These are phyloP conservation scores for Verruconis gallopava DNA, from an alignment of 2,329 filamentous ascomycete genomes.

Conservation along the genomic window DNA sequence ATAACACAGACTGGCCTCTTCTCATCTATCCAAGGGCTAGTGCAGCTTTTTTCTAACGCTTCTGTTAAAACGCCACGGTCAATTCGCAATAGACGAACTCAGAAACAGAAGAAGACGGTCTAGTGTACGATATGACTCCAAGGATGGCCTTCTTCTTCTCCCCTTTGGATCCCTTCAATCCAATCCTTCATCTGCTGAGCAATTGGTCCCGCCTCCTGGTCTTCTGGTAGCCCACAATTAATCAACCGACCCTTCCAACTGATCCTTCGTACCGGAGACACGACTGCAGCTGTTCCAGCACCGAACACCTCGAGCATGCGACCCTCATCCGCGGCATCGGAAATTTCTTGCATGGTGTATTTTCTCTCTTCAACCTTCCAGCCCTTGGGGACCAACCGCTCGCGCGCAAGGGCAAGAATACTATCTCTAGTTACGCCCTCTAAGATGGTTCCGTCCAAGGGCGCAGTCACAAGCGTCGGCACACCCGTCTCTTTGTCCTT, in stretches of 20 bases:
- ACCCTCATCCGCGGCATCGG: conserved; percentile 70
- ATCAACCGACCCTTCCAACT: conserved; percentile 75
- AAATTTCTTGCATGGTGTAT: conserved; percentile 78
- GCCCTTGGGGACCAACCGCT: conserved; percentile 70
- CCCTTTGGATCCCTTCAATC: conserved; percentile 94
- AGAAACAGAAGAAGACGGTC: too few relatives aligned
- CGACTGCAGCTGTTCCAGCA: conserved; percentile 84
- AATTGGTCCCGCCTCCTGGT: conserved; percentile 78
- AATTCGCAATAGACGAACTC: too few relatives aligned
- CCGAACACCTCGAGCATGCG: conserved; percentile 88
- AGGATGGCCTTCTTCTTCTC: conserved; percentile 67
- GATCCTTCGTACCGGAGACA: conserved; percentile 80
- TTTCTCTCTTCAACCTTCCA: conserved; percentile 85
- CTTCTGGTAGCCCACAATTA: conserved; percentile 66
- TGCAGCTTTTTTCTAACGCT: too few relatives aligned
- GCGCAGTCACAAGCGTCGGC: conserved; percentile 76
- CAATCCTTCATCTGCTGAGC: conserved; percentile 83
- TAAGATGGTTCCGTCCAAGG: conserved; percentile 89
- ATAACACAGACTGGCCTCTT: too few relatives aligned
- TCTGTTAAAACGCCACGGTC: too few relatives aligned
- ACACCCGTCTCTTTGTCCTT: conserved; percentile 79
- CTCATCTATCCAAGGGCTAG: too few relatives aligned
- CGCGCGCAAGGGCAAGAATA: conserved; percentile 70
- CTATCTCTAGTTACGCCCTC: conserved; percentile 92
- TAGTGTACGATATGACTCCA: conserved; percentile 48